phyloP scores from a whole-genome alignment of 306 rosid genomes.

The Sphenostylis stenocarpa region DNA sequence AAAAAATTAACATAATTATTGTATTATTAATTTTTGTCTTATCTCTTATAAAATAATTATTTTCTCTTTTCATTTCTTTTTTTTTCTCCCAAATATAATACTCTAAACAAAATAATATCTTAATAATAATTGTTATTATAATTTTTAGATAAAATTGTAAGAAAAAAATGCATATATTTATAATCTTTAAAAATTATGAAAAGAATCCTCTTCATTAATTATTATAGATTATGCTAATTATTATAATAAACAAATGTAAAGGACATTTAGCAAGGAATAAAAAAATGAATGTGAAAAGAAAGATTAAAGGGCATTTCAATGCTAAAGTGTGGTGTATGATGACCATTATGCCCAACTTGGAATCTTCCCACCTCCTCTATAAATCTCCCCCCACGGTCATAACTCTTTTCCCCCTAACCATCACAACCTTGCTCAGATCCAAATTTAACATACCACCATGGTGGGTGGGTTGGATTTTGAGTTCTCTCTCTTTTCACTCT shows the following conservation, averaged over 20 bases:
- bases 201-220: too few species aligned
- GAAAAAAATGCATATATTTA: too few species aligned
- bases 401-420: conserved; percentile 34
- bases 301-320: conserved; percentile 42
- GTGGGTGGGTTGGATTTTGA: conserved; percentile 42
- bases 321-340: conserved; percentile 24
- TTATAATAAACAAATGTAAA: not conserved
- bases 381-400: conserved; percentile 43
- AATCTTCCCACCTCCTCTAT: conserved; percentile 27
- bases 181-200: too few species aligned
- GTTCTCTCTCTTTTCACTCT: not conserved
- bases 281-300: conserved; percentile 5
- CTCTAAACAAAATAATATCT: too few species aligned
- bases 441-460: conserved; percentile 16
- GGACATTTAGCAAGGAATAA: not conserved
- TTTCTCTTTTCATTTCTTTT: too few species aligned
- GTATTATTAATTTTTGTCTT: too few species aligned
- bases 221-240: too few species aligned
- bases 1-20: too few species aligned
- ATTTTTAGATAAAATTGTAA: too few species aligned
- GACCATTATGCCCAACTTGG: conserved; percentile 43
- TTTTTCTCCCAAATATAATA: too few species aligned
- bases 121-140: too few species aligned
- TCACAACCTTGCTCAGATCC: conserved; percentile 4
- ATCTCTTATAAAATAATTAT: too few species aligned